Percentiles rank a stretch among this genome's conserved stretches.
phyloP scores from a whole-genome alignment of 2,329 filamentous ascomycete species.

The Fusarium anguioides region DNA sequence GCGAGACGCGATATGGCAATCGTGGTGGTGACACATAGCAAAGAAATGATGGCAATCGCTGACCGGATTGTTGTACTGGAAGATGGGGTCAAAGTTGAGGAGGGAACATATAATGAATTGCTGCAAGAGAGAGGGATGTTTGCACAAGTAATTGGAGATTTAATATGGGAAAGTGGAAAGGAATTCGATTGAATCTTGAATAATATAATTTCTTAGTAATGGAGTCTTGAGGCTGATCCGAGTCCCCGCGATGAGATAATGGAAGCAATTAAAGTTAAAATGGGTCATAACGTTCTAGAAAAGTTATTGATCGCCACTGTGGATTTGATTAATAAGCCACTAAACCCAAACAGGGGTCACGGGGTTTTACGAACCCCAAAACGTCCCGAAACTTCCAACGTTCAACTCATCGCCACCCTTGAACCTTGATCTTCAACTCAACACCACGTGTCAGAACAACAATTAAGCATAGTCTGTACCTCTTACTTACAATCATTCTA shows the following conservation, averaged over 20 bases:
- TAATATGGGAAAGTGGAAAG: constrained; percentile 17
- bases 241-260: constrained; percentile 13
- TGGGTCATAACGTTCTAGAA: not conserved
- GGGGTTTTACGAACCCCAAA: constrained; percentile 32
- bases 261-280: not conserved
- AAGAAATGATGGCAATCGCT: constrained; percentile 87
- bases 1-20: constrained; percentile 67
- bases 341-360: constrained; percentile 16
- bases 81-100: constrained; percentile 73
- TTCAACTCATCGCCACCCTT: constrained; percentile 19
- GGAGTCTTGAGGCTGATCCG: constrained; percentile 4
- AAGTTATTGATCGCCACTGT: not conserved
- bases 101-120: constrained; percentile 74
- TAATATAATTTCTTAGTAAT: not conserved
- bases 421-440: not conserved
- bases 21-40: constrained; percentile 83
- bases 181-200: constrained; percentile 4
- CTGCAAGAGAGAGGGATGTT: constrained; percentile 58
- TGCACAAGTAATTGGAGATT: constrained; percentile 58
- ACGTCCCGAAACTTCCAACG: constrained; percentile 25
- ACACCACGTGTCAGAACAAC: not conserved
- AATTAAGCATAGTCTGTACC: not conserved
- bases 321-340: constrained; percentile 26
- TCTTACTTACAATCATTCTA: not conserved
- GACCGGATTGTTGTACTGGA: constrained; percentile 79